Percentiles rank a stretch among this genome's conserved stretches.
Conservation (phyloP, 805 yeast genomes). For the Wickerhamia fluorescens region DNA sequence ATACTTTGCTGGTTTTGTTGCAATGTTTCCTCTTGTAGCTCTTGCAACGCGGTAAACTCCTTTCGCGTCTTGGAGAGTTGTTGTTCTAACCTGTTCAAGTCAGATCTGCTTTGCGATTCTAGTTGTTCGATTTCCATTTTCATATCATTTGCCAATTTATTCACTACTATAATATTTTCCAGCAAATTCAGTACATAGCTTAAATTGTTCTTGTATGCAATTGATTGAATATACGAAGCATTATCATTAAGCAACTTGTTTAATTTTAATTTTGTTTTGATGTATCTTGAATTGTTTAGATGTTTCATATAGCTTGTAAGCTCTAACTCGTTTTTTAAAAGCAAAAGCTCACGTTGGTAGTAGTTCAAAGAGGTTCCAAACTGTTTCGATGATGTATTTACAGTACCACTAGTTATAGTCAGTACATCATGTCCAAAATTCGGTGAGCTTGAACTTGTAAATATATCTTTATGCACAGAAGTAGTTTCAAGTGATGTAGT, state of each 20-base stretch:
- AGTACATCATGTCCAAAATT: too few species aligned
- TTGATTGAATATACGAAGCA: slow-evolving; percentile 4
- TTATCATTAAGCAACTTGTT: slow-evolving; percentile 8
- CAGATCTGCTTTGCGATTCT: too few species aligned
- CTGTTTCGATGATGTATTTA: slow-evolving; percentile 6
- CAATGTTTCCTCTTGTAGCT: too few species aligned
- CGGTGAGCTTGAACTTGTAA: slow-evolving; percentile 3
- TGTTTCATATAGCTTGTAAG: slow-evolving; percentile 46
- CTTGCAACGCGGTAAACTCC: too few species aligned
- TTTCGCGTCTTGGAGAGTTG: too few species aligned
- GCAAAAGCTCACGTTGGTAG: slow-evolving; percentile 51
- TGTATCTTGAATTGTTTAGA: slow-evolving; percentile 29
- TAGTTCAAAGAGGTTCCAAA: slow-evolving; percentile 29
- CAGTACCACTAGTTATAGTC: background rate
- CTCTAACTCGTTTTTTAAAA: slow-evolving; percentile 52
- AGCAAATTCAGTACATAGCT: slow-evolving; percentile 4
- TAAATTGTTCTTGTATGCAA: slow-evolving; percentile 5
- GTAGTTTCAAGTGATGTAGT: slow-evolving; percentile 17
- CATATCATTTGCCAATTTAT: slow-evolving; percentile 5
- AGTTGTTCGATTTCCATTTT: background rate
- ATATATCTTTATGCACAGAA: slow-evolving; percentile 8
- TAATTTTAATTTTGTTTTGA: slow-evolving; percentile 10
- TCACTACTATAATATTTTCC: too few species aligned
- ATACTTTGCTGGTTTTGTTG: too few species aligned
- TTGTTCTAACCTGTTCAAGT: slow-evolving; percentile 7